Evolutionary conservation across 805 yeast genomes (phyloP).

Genomic region (Sugiyamaella smithiae): DNA sequence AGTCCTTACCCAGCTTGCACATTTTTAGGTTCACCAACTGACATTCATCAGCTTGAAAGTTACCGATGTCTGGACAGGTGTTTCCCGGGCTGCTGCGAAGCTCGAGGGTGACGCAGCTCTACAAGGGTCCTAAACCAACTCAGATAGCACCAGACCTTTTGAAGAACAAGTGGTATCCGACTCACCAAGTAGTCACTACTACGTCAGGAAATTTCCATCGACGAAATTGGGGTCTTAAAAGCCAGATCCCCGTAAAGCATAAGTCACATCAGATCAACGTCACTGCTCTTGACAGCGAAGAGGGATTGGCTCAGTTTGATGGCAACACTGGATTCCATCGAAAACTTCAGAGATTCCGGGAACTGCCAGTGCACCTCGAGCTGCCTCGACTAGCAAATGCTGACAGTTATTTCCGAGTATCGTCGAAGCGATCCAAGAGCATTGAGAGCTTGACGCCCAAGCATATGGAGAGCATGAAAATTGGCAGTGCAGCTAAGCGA

Average conservation of each 20-base stretch:
- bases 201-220: constrained; percentile 34
- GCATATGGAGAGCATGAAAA: constrained; percentile 22
- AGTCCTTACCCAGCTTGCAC: too few relatives aligned
- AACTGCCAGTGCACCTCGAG: constrained; percentile 29
- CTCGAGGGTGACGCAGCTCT: constrained; percentile 14
- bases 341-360: constrained; percentile 30
- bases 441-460: constrained; percentile 10
- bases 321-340: constrained; percentile 28
- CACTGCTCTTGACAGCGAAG: constrained; percentile 28
- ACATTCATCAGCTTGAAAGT: too few relatives aligned
- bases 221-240: constrained; percentile 38
- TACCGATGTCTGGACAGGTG: constrained; percentile 2
- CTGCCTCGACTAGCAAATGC: constrained; percentile 11
- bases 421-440: constrained; percentile 9
- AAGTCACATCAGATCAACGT: constrained; percentile 27
- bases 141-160: constrained; percentile 5
- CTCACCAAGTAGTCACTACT: constrained; percentile 31
- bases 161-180: constrained; percentile 22
- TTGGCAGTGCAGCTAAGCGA: constrained; percentile 19
- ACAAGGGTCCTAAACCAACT: neutral
- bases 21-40: too few relatives aligned
- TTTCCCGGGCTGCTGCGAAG: constrained; percentile 10
- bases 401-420: constrained; percentile 8
- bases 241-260: constrained; percentile 29
- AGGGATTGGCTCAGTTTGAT: constrained; percentile 31